Base-by-base conservation (phyloP, 805 yeast species). In the Candida vartiovaarae region DNA sequence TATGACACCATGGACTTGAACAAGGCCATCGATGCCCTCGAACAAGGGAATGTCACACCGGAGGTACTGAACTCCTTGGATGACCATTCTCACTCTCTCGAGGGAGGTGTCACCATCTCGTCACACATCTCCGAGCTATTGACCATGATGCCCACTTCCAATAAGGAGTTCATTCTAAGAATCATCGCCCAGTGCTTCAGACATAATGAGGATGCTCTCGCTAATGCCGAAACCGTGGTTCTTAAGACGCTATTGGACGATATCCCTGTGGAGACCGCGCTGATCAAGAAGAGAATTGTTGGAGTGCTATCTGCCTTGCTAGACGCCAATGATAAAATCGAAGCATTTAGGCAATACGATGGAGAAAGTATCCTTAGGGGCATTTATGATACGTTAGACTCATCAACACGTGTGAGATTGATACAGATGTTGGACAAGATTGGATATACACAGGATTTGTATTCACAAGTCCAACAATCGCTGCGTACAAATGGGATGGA, bases 131-230 rank as follows among this genome's bases (percentile, higher is more conserved):
- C 10, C 10, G 20, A n/a, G 6, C n/a, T 32, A 4, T 20, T 32
- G 6, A 9, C 6, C 10, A n/a, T 4, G 8, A 20, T 20, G 6
- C 10, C 10, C 20, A 20, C 20, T 20, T 32, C 33, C 5, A 32
- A 6, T 9, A 66, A 71, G 45, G 93, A 87, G 45, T 53, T 74
- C 36, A 60, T 79, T 1, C 73, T 78, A 10, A 68, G 88, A 47
- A 67, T 83, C 28, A 66, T 89, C 45, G 81, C 84, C 0, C 71
- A 86, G 5, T 63, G 90, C 4, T 61, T 88, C 37, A 71, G 96
- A 53, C 88, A 88, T 59, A 89, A 89, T 57, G 79, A 78, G 2
- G 75, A 73, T 3, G 88, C 89, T 0, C 49, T 72, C 2, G 60
- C 61, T 3, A 67, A 67, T 42, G 63, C 74, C 10, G 56, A 53